These are phyloP conservation scores for Curvularia lunata DNA, from an alignment of 2,329 filamentous ascomycete species.

Conservation along the genomic window DNA sequence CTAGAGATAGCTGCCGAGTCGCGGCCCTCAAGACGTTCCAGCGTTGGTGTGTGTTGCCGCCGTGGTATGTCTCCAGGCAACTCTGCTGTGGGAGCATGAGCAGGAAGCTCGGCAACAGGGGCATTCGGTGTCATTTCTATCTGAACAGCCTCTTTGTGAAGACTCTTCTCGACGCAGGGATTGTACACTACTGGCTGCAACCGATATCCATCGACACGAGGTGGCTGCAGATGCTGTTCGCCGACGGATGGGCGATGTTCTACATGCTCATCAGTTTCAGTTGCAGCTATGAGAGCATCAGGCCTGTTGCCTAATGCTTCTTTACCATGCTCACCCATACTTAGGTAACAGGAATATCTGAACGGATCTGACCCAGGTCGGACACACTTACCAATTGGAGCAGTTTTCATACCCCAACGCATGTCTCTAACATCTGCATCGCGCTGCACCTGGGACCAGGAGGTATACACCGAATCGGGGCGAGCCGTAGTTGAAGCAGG, in stretches of 20 bases:
- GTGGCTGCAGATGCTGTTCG: not conserved
- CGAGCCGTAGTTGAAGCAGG: no score
- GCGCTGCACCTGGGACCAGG: slow-evolving; percentile 5
- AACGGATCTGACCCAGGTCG: not conserved
- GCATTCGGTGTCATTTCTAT: not conserved
- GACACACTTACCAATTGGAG: not conserved
- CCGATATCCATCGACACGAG: not conserved
- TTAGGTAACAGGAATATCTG: no score
- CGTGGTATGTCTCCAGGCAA: not conserved
- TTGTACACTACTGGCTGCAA: not conserved
- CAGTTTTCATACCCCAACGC: not conserved
- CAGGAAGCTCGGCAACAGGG: not conserved
- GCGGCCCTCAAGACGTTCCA: slow-evolving; percentile 10
- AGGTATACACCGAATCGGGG: not conserved
- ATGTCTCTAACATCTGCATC: not conserved
- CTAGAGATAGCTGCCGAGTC: not conserved
- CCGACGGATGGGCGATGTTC: not conserved
- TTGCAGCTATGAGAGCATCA: not conserved
- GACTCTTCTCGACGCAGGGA: not conserved
- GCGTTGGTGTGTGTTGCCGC: slow-evolving; percentile 4
- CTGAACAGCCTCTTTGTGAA: not conserved
- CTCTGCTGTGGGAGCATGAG: not conserved
- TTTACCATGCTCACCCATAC: not conserved
- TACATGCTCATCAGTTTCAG: not conserved
- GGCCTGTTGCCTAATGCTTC: no score